Conservation (phyloP, 805 yeast genomes). For the Cyberlindnera bimundalis region DNA sequence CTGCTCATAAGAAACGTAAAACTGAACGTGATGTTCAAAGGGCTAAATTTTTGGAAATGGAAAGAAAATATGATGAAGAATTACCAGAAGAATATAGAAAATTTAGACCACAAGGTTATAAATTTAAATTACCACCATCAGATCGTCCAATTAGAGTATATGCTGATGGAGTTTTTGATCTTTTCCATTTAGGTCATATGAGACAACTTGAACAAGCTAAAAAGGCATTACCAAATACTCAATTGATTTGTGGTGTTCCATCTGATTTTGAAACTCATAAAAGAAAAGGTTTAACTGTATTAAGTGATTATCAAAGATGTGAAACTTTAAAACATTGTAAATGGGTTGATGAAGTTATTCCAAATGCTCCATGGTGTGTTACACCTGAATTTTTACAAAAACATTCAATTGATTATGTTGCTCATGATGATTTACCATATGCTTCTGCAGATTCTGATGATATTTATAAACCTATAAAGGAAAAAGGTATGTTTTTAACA, state of each 20-base stretch:
- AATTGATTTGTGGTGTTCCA: constrained; percentile 88
- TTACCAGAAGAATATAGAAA: constrained; percentile 69
- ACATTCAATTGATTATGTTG: constrained; percentile 91
- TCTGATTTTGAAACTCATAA: constrained; percentile 88
- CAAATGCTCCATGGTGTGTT: constrained; percentile 94
- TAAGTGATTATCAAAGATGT: constrained; percentile 81
- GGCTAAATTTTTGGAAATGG: constrained; percentile 38
- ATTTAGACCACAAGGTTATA: constrained; percentile 76
- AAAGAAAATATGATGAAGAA: constrained; percentile 56
- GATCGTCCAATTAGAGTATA: constrained; percentile 90
- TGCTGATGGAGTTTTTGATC: constrained; percentile 97
- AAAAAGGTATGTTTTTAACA: constrained; percentile 83
- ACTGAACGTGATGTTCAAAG: constrained; percentile 26
- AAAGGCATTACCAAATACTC: constrained; percentile 80
- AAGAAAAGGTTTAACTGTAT: constrained; percentile 88
- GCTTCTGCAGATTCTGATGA: constrained; percentile 88
- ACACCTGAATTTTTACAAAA: constrained; percentile 72
- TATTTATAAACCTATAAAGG: constrained; percentile 88
- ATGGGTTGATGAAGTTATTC: constrained; percentile 97
- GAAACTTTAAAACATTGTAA: constrained; percentile 90
- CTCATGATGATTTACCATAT: constrained; percentile 96
- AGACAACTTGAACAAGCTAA: constrained; percentile 96
- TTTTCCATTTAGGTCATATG: constrained; percentile 97
- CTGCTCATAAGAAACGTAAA: constrained; percentile 23
- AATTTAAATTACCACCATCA: constrained; percentile 75